Evolutionary conservation across 306 rosid genomes (phyloP).

Genomic region (Cucurbita argyrosperma): DNA sequence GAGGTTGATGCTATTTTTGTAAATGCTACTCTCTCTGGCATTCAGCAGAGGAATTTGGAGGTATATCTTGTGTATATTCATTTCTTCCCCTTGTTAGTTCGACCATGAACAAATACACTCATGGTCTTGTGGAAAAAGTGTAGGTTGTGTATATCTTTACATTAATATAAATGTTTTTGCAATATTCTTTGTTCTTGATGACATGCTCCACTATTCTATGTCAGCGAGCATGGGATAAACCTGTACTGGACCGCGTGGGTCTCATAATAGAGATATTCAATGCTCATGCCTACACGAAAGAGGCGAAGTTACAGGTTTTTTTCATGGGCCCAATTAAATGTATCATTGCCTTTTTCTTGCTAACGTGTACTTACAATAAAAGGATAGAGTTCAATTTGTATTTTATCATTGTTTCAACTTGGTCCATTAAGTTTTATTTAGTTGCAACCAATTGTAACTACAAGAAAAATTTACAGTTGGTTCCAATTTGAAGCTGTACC

Average conservation of each 20-base stretch:
- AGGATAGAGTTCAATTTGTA: not conserved
- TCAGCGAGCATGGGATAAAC: slow-evolving; percentile 56
- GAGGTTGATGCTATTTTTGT: slow-evolving; percentile 80
- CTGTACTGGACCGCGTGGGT: slow-evolving; percentile 80
- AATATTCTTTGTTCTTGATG: not conserved
- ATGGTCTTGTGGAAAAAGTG: not conserved
- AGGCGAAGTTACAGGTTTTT: slow-evolving; percentile 72
- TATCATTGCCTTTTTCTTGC: not conserved
- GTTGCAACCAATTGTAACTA: too few species aligned
- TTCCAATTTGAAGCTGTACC: too few species aligned
- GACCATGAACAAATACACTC: not conserved
- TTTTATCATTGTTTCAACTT: not conserved
- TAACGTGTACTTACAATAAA: not conserved
- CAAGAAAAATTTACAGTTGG: too few species aligned
- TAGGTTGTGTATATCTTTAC: not conserved
- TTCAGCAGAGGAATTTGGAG: slow-evolving; percentile 91
- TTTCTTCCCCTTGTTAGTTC: not conserved
- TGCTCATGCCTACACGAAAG: slow-evolving; percentile 80
- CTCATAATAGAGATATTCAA: slow-evolving; percentile 94
- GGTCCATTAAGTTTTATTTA: not conserved
- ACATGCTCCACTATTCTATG: not conserved
- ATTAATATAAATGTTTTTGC: not conserved
- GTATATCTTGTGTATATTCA: slow-evolving; percentile 22
- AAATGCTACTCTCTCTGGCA: slow-evolving; percentile 55
- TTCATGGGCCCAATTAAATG: not conserved